Evolutionary conservation across 176 grass and related monocot genomes (phyloP).

Genomic region (barley (Hordeum vulgare)): DNA sequence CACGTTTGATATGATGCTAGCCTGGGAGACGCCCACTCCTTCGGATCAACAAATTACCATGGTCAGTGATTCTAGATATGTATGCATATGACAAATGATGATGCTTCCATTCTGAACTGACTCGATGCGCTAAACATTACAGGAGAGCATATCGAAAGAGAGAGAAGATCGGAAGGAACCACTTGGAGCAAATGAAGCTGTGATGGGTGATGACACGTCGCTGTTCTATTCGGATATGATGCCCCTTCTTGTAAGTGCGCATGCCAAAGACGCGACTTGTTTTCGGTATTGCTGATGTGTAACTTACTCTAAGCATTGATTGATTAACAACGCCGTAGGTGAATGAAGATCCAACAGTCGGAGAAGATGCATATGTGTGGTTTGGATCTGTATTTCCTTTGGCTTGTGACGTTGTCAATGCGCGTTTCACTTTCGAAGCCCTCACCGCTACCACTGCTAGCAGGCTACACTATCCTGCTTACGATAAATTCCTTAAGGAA

Average conservation of each 20-base stretch:
- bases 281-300: neutral
- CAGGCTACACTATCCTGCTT: conserved; percentile 86
- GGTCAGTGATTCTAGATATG: conserved; percentile 26
- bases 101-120: neutral
- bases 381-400: conserved; percentile 79
- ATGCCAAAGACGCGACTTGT: neutral
- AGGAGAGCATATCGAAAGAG: conserved; percentile 81
- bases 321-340: conserved; percentile 33
- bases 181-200: conserved; percentile 42
- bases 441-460: conserved; percentile 61
- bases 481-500: conserved; percentile 89
- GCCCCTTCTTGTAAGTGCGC: conserved; percentile 76
- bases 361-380: conserved; percentile 84
- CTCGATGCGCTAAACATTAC: neutral
- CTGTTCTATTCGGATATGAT: conserved; percentile 95
- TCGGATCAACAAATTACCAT: conserved; percentile 34
- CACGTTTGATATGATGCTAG: conserved; percentile 95
- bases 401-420: conserved; percentile 78
- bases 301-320: neutral
- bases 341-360: conserved; percentile 69
- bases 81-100: neutral
- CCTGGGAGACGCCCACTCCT: conserved; percentile 64
- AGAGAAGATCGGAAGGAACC: conserved; percentile 60
- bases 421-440: conserved; percentile 83
- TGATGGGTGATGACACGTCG: conserved; percentile 65